Evolutionary conservation across 495 filamentous ascomycete genomes (phyloP), one percentile per base, ranked within the genome.

Genomic region (Aspergillus bridgeri): DNA sequence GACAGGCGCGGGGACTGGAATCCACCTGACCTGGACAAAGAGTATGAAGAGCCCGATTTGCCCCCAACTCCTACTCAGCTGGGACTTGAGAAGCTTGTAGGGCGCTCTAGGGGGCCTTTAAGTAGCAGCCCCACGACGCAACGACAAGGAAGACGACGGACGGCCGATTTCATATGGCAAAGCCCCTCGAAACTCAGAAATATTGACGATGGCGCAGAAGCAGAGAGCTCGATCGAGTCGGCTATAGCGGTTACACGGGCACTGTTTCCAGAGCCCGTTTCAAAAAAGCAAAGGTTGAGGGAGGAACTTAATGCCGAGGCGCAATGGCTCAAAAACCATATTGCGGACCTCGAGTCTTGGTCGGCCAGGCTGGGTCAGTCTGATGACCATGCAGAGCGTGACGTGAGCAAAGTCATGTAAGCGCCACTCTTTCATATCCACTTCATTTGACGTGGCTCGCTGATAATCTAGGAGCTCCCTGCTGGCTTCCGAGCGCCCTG

Each of bases 21-120:
- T 20, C 51, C 48, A 47, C 70, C 69, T 21, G 70, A 76, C 7
- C 65, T 74, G 45, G 68, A 66, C 5, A 75, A 74, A 0, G 76
- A 71, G 13, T 54, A 73, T 22, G 74, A 76, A 18, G 87, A 91
- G 60, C 87, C 86, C 8, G 86, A 88, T 38, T 74, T 91, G 21
- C 88, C 88, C 8, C 86, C 86, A 9, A 90, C 87, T 4, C 87
- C 87, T 19, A 84, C 83, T 27, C 80, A 86, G 55, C 62, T 78
- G 42, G 83, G 83, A 3, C 70, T 86, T 53, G 81, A 78, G 57
- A 69, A 66, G 43, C 73, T 70, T 6, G 71, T 69, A 1, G 70
- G 71, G 46, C 72, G 72, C 42, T 64, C 66, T 1, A 70, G 58
- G 59, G 71, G 69, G 11, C 57, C 73, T 9, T 45, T 76, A 38